Conservation (phyloP, 179 eudicot genomes). For the Camellia oleifera region DNA sequence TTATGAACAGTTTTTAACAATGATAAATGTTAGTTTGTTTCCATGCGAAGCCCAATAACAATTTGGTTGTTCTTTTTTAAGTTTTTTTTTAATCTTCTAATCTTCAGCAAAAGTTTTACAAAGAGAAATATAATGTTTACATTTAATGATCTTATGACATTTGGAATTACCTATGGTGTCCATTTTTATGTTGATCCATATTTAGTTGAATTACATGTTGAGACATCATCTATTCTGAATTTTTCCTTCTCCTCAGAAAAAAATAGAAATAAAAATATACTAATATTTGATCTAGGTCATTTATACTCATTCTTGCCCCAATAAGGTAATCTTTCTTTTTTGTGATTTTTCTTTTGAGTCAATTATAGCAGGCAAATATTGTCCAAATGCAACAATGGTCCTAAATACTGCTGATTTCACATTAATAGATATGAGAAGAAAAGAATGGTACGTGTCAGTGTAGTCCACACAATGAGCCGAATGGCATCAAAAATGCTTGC, state of each 20-base stretch:
- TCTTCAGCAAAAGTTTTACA: background rate
- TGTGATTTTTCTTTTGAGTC: background rate
- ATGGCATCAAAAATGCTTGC: constrained; percentile 17
- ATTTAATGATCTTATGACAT: background rate
- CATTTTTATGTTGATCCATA: background rate
- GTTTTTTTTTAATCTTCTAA: background rate
- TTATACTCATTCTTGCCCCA: background rate
- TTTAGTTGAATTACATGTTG: background rate
- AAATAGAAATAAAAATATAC: background rate
- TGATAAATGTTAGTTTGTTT: background rate
- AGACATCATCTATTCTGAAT: background rate
- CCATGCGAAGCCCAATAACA: background rate
- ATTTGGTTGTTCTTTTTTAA: background rate
- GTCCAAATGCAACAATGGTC: background rate
- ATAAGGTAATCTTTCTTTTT: background rate
- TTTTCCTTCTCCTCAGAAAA: background rate
- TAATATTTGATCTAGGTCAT: background rate
- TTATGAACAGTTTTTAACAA: background rate
- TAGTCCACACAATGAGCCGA: constrained; percentile 16
- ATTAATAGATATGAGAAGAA: constrained; percentile 18
- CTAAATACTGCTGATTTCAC: background rate
- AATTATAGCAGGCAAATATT: background rate
- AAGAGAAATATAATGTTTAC: background rate
- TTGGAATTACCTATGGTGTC: background rate
- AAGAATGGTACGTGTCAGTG: constrained; percentile 13